Evolutionary conservation across 2,329 filamentous ascomycete genomes (phyloP).

Genomic region (Colletotrichum falcatum): DNA sequence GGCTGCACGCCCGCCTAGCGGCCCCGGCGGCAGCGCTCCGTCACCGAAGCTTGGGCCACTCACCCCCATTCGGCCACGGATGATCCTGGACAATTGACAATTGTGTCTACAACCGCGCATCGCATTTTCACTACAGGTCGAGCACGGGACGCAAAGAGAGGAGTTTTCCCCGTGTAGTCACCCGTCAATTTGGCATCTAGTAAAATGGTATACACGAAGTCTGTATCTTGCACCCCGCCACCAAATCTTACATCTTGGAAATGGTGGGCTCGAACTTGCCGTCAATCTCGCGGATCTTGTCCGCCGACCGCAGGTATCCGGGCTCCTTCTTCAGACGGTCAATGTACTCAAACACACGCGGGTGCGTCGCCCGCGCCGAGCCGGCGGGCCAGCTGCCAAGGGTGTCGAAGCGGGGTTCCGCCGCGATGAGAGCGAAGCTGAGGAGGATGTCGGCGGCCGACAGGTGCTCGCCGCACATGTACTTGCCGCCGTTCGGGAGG

Average conservation of each 20-base stretch:
- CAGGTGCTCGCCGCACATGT: constrained; percentile 62
- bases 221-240: neutral
- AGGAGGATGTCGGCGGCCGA: constrained; percentile 66
- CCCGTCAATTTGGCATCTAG: neutral
- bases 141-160: neutral
- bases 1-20: constrained; percentile 20
- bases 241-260: constrained; percentile 17
- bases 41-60: constrained; percentile 25
- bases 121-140: neutral
- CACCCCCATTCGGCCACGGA: neutral
- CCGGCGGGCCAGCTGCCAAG: constrained; percentile 58
- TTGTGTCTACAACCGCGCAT: neutral
- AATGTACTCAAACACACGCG: constrained; percentile 61
- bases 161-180: neutral
- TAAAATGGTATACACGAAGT: constrained; percentile 20
- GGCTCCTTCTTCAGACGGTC: constrained; percentile 58
- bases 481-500: constrained; percentile 55
- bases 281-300: constrained; percentile 64
- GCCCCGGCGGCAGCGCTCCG: constrained; percentile 20
- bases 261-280: constrained; percentile 49
- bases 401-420: constrained; percentile 53
- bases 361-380: constrained; percentile 54
- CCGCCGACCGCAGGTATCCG: constrained; percentile 61
- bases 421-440: constrained; percentile 64
- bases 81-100: neutral